Evolutionary conservation across 2,329 filamentous ascomycete genomes (phyloP), one percentile per base, ranked within the genome.

Genomic region (Nemania abortiva): DNA sequence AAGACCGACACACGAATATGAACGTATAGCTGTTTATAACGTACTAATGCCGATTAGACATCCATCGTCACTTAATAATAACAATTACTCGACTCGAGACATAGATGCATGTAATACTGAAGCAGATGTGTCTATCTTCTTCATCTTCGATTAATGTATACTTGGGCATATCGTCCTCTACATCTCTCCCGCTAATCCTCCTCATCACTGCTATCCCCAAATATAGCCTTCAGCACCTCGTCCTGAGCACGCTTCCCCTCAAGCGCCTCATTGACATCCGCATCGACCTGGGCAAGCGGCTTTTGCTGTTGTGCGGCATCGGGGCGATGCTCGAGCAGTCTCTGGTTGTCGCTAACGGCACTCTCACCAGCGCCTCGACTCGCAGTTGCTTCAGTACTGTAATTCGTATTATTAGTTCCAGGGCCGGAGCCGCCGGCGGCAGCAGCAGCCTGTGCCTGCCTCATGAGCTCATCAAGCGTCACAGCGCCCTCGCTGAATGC

Each of bases 171-270:
- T 18, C 42, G 55, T 52, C 24, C 39, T 63, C 57, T 29, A 37
- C 22, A 60, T 60, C 37, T 22, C 52, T 22, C 13, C 39, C 20
- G 50, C 42, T 60, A 63, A 15, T 82, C 81, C 34, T 88, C 77
- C 1, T 79, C 77, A 74, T 93, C 92, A 72, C 92, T 91, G 76
- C 92, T 92, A 78, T 94, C 93, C 6, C 95, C 95, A 86, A 98
- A 98, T 34, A 98, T 94, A n/a, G 94, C 93, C 74, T 89, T 93
- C 75, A 98, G 94, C 0, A 98, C 90, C 52, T 92, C 92, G 57
- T 95, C 93, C 18, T 91, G 90, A 0, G 94, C 92, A 63, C 89
- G 87, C 75, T 90, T 85, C 0, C 87, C 90, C 76, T 97, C 92
- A 10, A 97, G 77, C 3, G 92, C 92, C 66, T 94, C 91, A 74